Conservation (phyloP, 495 filamentous ascomycete genomes). For the Lasiosphaeria hispida region DNA sequence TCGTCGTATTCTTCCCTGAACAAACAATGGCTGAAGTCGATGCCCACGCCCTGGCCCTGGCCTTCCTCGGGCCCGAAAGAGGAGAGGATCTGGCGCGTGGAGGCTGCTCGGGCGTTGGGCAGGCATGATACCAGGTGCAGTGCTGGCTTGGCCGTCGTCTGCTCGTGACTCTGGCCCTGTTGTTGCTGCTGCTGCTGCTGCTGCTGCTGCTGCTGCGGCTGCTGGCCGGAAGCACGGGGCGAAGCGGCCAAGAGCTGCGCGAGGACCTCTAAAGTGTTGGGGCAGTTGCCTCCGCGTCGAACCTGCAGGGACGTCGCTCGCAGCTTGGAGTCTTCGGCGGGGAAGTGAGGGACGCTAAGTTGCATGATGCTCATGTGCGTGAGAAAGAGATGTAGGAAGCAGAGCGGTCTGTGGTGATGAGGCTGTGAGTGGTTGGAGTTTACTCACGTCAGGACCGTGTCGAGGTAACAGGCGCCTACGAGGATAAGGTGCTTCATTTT, state of each 20-base stretch:
- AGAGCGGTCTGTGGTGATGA: not conserved
- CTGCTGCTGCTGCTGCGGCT: conserved; percentile 3
- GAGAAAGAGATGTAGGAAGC: not conserved
- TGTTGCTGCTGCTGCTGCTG: not conserved
- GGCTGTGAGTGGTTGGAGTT: not conserved
- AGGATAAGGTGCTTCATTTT: conserved; percentile 52
- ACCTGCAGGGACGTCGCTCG: conserved; percentile 57
- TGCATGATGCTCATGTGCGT: not conserved
- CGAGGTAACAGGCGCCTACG: conserved; percentile 64
- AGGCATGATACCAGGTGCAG: conserved; percentile 43
- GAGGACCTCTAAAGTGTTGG: conserved; percentile 68
- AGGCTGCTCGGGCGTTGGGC: conserved; percentile 31
- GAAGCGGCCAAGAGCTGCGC: conserved; percentile 49
- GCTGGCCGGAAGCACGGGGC: no score
- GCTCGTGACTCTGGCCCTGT: not conserved
- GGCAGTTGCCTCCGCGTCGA: conserved; percentile 70
- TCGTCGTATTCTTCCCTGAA: conserved; percentile 55
- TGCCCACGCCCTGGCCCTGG: not conserved
- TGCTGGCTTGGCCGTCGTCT: conserved; percentile 10
- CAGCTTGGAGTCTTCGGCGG: conserved; percentile 68
- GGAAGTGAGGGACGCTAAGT: conserved; percentile 61
- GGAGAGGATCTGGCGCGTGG: conserved; percentile 34
- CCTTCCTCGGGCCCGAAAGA: conserved; percentile 38
- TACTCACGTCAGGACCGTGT: conserved; percentile 64
- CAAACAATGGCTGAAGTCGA: conserved; percentile 56